These are phyloP conservation scores for Punica granatum DNA, from an alignment of 345 rosid genomes.

Conservation along the genomic window DNA sequence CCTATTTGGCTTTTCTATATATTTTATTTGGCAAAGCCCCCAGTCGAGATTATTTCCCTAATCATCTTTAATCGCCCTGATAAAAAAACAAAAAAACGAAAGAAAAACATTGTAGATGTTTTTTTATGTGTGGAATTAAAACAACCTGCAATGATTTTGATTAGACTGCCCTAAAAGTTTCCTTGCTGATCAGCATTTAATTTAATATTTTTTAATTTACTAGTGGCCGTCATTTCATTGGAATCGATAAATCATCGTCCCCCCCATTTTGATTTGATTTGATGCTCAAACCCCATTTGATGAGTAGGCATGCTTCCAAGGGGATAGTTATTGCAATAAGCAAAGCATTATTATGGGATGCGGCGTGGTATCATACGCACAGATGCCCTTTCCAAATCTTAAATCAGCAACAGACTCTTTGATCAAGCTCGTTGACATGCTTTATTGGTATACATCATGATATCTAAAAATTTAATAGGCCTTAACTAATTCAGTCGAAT, in stretches of 20 bases:
- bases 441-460: too few species aligned
- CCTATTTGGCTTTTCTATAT: background rate
- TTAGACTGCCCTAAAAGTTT: slow-evolving; percentile 28
- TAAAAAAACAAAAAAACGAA: background rate
- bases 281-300: slow-evolving; percentile 1
- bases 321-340: slow-evolving; percentile 6
- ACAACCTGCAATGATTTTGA: slow-evolving; percentile 17
- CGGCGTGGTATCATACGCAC: background rate
- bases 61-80: background rate
- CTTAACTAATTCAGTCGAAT: too few species aligned
- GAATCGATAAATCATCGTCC: slow-evolving; percentile 4
- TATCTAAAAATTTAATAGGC: too few species aligned
- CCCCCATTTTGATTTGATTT: slow-evolving; percentile 8
- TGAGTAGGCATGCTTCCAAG: slow-evolving; percentile 9
- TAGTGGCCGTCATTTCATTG: background rate
- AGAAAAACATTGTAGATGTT: slow-evolving; percentile 7
- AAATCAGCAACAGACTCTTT: too few species aligned
- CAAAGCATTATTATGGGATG: background rate
- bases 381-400: background rate
- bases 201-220: background rate
- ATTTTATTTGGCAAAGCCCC: slow-evolving; percentile 7
- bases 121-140: slow-evolving; percentile 10
- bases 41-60: background rate
- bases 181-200: background rate
- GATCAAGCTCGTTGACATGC: too few species aligned